Conservation (phyloP, 1,139 yeast genomes). For the Lodderomyces orthopsilosis region DNA sequence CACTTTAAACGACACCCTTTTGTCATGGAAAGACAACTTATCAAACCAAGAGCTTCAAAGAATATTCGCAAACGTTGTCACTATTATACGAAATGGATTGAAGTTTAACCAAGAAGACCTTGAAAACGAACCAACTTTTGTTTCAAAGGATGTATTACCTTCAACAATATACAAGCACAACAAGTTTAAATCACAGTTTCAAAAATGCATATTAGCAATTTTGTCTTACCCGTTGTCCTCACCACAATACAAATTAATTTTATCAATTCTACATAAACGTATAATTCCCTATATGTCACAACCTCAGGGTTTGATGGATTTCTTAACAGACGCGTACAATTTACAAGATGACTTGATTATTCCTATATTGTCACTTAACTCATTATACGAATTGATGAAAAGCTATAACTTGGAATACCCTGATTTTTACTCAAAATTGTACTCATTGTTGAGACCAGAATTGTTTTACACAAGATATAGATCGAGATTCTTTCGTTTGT, state of each 20-base stretch:
- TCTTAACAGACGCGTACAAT: conserved; percentile 81
- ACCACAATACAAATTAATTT: conserved; percentile 65
- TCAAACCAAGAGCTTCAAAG: conserved; percentile 18
- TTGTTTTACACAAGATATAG: conserved; percentile 76
- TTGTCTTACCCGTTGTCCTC: conserved; percentile 50
- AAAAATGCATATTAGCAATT: conserved; percentile 61
- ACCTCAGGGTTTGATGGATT: conserved; percentile 88
- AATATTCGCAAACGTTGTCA: conserved; percentile 39
- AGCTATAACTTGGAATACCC: conserved; percentile 88
- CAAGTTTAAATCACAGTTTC: conserved; percentile 64
- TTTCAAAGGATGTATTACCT: conserved; percentile 42
- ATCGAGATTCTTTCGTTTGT: conserved; percentile 81
- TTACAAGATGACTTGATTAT: conserved; percentile 45
- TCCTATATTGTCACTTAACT: conserved; percentile 81
- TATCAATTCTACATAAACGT: conserved; percentile 75
- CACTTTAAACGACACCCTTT: conserved; percentile 20
- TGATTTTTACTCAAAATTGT: conserved; percentile 78
- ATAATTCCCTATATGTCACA: conserved; percentile 77
- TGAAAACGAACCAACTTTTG: conserved; percentile 33
- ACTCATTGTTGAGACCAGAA: conserved; percentile 72
- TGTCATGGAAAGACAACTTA: conserved; percentile 21
- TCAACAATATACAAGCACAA: conserved; percentile 51
- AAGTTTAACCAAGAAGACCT: conserved; percentile 25
- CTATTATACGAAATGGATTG: conserved; percentile 34
- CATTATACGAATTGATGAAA: conserved; percentile 83